Evolutionary conservation across 345 rosid genomes (phyloP).

Genomic region (Isatis tinctoria): DNA sequence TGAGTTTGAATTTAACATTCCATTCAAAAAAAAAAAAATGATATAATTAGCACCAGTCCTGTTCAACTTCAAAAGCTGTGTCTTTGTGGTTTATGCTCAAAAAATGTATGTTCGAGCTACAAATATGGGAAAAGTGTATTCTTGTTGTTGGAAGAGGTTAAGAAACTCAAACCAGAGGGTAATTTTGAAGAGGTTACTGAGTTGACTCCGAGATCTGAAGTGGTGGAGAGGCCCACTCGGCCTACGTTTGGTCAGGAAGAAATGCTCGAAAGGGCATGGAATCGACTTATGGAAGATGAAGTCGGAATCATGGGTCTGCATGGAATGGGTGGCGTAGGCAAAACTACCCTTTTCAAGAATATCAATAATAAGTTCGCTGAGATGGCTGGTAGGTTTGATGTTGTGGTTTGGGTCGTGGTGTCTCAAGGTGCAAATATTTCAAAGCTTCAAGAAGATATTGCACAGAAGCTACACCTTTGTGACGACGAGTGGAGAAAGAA

Average conservation of each 20-base stretch:
- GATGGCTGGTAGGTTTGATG: background rate
- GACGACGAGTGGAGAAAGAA: background rate
- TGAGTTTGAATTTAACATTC: too few relatives aligned
- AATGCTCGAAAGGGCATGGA: conserved; percentile 13
- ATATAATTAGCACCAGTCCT: too few relatives aligned
- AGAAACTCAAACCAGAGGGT: background rate
- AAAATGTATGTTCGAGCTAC: background rate
- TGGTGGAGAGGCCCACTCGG: background rate
- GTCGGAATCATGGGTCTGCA: conserved; percentile 22
- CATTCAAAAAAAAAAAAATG: too few relatives aligned
- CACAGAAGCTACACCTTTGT: background rate
- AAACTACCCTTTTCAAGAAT: conserved; percentile 30
- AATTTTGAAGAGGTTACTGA: background rate
- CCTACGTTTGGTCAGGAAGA: conserved; percentile 14
- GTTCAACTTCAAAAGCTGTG: conserved; percentile 4
- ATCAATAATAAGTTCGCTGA: conserved; percentile 15
- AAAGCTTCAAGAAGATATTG: background rate
- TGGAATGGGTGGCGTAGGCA: too few relatives aligned
- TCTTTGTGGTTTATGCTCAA: background rate
- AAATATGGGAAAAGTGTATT: conserved; percentile 3
- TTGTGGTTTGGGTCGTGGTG: conserved; percentile 24
- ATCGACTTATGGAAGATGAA: background rate
- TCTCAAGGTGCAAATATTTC: background rate
- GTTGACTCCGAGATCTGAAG: background rate
- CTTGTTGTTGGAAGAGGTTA: background rate